phyloP scores from a whole-genome alignment of 345 rosid species.

The Acer yangbiense region DNA sequence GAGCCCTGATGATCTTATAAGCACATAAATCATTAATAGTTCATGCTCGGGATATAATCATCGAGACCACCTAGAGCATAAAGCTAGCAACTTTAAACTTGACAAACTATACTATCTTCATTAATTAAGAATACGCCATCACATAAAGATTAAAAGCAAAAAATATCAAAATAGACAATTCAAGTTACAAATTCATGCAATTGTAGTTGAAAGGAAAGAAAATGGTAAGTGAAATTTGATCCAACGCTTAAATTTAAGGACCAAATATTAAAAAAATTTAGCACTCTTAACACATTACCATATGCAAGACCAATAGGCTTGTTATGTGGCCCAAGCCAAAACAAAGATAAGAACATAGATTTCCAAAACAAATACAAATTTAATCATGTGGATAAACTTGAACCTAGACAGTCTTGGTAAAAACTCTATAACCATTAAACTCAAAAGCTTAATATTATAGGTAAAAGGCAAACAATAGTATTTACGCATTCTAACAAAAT shows the following conservation, averaged over 20 bases:
- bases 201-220: neutral
- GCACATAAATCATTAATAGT: conserved; percentile 15
- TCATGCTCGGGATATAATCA: conserved; percentile 15
- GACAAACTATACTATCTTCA: conserved; percentile 1
- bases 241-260: neutral
- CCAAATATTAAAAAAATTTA: neutral
- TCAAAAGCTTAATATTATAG: neutral
- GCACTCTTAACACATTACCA: neutral
- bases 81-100: conserved; percentile 5
- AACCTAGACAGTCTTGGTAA: neutral
- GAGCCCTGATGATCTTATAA: conserved; percentile 19
- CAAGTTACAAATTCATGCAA: neutral
- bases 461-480: neutral
- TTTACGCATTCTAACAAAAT: neutral
- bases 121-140: conserved; percentile 13
- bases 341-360: neutral
- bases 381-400: neutral
- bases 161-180: neutral
- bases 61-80: conserved; percentile 4
- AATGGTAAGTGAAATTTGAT: neutral
- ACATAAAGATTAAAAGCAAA: neutral
- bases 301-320: neutral
- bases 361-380: neutral
- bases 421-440: neutral
- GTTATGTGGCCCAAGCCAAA: neutral